Base-by-base conservation (phyloP, 257 asterid genomes). In the Plectranthus barbatus region DNA sequence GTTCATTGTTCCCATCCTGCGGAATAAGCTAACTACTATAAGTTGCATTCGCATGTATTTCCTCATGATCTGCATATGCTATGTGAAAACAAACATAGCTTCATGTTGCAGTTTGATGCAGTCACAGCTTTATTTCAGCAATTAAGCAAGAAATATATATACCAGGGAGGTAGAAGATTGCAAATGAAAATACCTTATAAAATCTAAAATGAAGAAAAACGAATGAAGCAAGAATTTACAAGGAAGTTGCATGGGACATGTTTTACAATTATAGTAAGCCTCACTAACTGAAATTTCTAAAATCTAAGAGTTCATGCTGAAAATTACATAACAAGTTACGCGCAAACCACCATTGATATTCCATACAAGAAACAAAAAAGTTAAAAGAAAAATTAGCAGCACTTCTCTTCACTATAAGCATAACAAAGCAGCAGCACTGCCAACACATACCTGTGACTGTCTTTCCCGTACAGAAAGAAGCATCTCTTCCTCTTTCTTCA, bases 401-500 rank as follows among this genome's bases (percentile, higher is more conserved):
- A 21, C 9, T 14, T 41, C 13, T 52, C 17, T 41, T 46, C 62
- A 36, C 13, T 36, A 9, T 47, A 14, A 61, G 5, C 60, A 61
- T 34, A 42, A 44, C 49, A 67, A 52, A 46, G 41, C 26, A 53
- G 29, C 53, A 21, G 26, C 48, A 70, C 17, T 26, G 48, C 21
- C 53, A 21, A 34, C 48, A 70, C 17, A 73, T 81, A 88, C 98
- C 96, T 87, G 85, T 59, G 74, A 76, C 72, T 81, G 85, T 67
- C 84, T 83, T 67, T 85, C 97, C 70, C 63, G 84, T 17, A 93
- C 73, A 57, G 91, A 89, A 64, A 82, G 64, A 37, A 93, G 87
- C 90, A 93, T 90, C 60, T 86, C 96, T 61, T 90, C 96, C 77
- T 93, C 99, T 80, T 84, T 90, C 86, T 80, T 89, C 56, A 93